phyloP scores from a whole-genome alignment of 164 flowering plant species.

The Kingdonia uniflora region DNA sequence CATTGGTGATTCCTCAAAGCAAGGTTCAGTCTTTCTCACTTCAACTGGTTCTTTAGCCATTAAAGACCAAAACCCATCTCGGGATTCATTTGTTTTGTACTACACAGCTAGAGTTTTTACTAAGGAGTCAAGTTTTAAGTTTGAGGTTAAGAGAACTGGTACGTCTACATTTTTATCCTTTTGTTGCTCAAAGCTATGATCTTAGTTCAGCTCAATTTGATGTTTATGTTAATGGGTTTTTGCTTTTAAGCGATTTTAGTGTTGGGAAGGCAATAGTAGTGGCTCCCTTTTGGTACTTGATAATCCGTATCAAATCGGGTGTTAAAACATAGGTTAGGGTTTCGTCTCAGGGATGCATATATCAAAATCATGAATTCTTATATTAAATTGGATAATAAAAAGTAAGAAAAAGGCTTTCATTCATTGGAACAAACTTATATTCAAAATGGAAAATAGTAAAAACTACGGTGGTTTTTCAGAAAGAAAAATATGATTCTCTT shows the following conservation, averaged over 20 bases:
- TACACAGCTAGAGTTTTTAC: constrained; percentile 16
- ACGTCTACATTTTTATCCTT: constrained; percentile 20
- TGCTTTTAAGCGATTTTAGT: constrained; percentile 9
- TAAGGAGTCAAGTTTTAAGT: constrained; percentile 6
- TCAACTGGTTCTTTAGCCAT: not conserved
- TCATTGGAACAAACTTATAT: too few species aligned
- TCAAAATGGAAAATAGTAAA: too few species aligned
- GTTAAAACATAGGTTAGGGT: too few species aligned
- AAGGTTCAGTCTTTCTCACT: constrained; percentile 4
- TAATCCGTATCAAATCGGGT: too few species aligned
- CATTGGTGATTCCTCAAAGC: constrained; percentile 6
- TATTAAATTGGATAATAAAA: too few species aligned
- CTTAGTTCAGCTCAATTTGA: constrained; percentile 11
- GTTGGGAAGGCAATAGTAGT: not conserved
- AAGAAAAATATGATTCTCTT: too few species aligned
- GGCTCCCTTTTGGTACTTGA: too few species aligned
- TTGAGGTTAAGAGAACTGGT: constrained; percentile 4
- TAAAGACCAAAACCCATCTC: constrained; percentile 7
- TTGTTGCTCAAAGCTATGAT: constrained; percentile 8
- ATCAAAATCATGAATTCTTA: too few species aligned
- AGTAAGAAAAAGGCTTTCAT: too few species aligned
- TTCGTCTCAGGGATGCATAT: too few species aligned
- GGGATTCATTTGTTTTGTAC: constrained; percentile 6
- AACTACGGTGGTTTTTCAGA: too few species aligned
- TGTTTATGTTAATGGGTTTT: constrained; percentile 11